phyloP scores from a whole-genome alignment of 1,284 basidiomycete genomes.

The Ceratobasidium sp. region DNA sequence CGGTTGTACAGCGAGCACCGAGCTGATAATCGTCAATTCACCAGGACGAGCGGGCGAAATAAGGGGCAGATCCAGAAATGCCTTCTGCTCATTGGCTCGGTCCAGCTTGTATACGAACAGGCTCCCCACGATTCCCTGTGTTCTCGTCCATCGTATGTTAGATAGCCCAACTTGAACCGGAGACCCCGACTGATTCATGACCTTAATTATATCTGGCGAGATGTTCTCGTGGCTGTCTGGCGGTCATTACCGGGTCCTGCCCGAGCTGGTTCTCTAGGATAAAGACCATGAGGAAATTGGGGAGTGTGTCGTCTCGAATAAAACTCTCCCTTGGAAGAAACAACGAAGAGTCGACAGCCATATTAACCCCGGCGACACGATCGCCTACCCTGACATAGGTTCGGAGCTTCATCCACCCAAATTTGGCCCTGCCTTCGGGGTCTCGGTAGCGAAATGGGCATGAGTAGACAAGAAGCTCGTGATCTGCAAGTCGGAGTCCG shows the following conservation, averaged over 20 bases:
- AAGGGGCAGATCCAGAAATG: neutral
- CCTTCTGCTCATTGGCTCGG: neutral
- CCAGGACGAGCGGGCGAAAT: slow-evolving; percentile 3
- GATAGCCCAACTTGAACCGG: slow-evolving; percentile 38
- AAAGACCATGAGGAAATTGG: slow-evolving; percentile 50
- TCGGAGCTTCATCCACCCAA: slow-evolving; percentile 51
- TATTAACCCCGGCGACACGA: slow-evolving; percentile 46
- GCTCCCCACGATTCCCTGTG: neutral
- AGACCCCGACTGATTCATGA: slow-evolving; percentile 38
- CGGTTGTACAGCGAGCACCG: too few relatives aligned
- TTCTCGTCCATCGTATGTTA: neutral
- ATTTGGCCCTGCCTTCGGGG: slow-evolving; percentile 19
- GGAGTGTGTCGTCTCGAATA: slow-evolving; percentile 42
- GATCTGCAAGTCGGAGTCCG: slow-evolving; percentile 49
- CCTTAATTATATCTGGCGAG: neutral
- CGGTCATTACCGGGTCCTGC: neutral
- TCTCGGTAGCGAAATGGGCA: slow-evolving; percentile 49
- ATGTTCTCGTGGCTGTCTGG: neutral
- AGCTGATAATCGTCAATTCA: too few relatives aligned
- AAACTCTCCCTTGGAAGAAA: slow-evolving; percentile 49
- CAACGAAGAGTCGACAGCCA: slow-evolving; percentile 51
- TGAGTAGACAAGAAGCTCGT: slow-evolving; percentile 48
- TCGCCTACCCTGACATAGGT: slow-evolving; percentile 39
- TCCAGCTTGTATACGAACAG: slow-evolving; percentile 38
- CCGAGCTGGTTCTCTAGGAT: slow-evolving; percentile 45